Evolutionary conservation across 176 grass and related monocot genomes (phyloP), one percentile per base, ranked within the genome.

Genomic region (Poa annua): DNA sequence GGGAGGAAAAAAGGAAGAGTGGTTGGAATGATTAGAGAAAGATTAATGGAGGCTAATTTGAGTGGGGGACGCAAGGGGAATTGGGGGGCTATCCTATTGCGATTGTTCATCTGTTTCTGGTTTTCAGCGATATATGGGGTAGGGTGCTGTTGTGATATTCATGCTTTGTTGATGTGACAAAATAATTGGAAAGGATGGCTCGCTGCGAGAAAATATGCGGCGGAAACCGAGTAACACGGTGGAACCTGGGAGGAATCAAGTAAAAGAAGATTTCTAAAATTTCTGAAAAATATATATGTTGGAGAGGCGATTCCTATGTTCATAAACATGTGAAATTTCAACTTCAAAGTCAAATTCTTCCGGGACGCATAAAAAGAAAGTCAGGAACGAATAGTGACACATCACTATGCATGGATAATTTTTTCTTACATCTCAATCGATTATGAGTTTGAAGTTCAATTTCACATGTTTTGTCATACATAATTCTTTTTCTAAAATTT

Each of bases 121-220:
- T 81, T 81, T 76, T 85, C 51, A 44, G 42, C 36, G 42, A 10
- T 21, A 81, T 67, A 45, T 66, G 17, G 75, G 75, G 74, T 62
- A 48, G 59, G 60, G 17, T 24, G 59, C 36, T 79, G 66, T 83
- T 49, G 66, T 83, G 45, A 83, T 78, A 64, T 83, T 74, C 6
- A 34, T 52, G 20, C 35, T 14, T 66, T 33, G 5, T 51, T 51
- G 5, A 52, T 42, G 59, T 68, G 4, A 41, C 20, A 29, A 51
- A 55, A 52, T 61, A 71, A 64, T 76, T 86, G 14, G 19, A n/a
- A n/a, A 34, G 8, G 13, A 8, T 14, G 10, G 11, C 32, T 66
- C 0, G 14, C 9, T 50, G 4, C 14, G 4, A 15, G 48, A 48
- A 45, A 48, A 48, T 48, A 48, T 14, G 0, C 3, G 45, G 45